Evolutionary conservation across 345 rosid genomes (phyloP).

Genomic region (Salix dunnii): DNA sequence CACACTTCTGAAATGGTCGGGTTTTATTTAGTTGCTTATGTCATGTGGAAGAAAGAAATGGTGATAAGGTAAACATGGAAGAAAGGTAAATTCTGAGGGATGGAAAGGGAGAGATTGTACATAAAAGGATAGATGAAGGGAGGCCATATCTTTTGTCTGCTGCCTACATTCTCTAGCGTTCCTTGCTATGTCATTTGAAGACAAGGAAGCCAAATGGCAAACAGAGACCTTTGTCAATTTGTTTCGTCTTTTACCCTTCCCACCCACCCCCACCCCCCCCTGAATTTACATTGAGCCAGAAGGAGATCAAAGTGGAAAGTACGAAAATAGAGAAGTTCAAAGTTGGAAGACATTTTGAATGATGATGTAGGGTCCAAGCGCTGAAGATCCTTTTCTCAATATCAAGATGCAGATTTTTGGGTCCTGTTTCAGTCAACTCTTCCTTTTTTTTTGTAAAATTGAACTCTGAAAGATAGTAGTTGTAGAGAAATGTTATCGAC

Average conservation of each 20-base stretch:
- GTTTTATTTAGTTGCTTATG: not conserved
- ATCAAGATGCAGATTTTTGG: too few relatives aligned
- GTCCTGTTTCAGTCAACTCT: too few relatives aligned
- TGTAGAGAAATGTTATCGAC: too few relatives aligned
- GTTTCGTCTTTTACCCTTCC: not conserved
- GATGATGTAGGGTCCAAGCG: too few relatives aligned
- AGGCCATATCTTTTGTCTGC: slow-evolving; percentile 10
- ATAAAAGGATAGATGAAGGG: slow-evolving; percentile 1
- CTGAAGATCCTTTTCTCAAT: too few relatives aligned
- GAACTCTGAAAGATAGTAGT: too few relatives aligned
- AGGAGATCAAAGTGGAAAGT: not conserved
- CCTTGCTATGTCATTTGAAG: not conserved
- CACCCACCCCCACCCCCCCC: too few relatives aligned
- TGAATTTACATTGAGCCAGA: not conserved
- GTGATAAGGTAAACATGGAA: not conserved
- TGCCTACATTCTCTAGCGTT: not conserved
- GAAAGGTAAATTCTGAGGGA: not conserved
- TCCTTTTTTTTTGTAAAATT: too few relatives aligned
- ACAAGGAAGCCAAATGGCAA: not conserved
- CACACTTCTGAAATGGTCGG: not conserved
- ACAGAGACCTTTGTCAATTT: not conserved
- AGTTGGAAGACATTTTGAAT: too few relatives aligned
- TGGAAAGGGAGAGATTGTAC: not conserved
- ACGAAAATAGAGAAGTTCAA: too few relatives aligned
- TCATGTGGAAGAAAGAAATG: not conserved